Evolutionary conservation across 768 basidiomycete species (phyloP).

Genomic region (Macrolepiota fuliginosa): DNA sequence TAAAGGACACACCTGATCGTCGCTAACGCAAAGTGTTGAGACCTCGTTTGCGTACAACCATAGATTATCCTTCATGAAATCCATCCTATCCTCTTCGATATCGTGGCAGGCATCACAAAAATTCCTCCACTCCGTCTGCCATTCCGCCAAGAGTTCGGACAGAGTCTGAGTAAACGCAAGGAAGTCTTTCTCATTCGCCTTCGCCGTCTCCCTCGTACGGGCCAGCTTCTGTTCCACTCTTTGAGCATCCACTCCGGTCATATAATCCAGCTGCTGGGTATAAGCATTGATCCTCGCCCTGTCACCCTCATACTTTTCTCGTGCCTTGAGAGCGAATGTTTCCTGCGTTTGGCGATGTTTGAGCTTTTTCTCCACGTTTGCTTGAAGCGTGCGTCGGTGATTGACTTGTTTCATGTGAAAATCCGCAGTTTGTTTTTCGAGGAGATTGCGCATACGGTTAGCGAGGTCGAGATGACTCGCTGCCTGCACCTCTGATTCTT

Average conservation of each 20-base stretch:
- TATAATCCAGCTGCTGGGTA: constrained; percentile 78
- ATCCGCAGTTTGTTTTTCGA: constrained; percentile 62
- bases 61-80: constrained; percentile 90
- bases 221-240: constrained; percentile 82
- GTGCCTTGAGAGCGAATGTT: constrained; percentile 79
- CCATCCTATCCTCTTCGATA: constrained; percentile 91
- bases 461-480: constrained; percentile 70
- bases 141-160: constrained; percentile 69
- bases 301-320: constrained; percentile 88
- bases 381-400: constrained; percentile 68
- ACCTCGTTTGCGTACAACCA: constrained; percentile 96
- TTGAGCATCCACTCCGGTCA: constrained; percentile 88
- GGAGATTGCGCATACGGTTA: constrained; percentile 62
- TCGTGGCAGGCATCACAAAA: constrained; percentile 98
- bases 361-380: constrained; percentile 81
- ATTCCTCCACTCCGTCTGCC: constrained; percentile 92
- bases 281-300: constrained; percentile 88
- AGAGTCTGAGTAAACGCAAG: constrained; percentile 74
- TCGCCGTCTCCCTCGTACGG: constrained; percentile 81
- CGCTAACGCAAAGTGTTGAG: constrained; percentile 91
- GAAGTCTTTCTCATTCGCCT: constrained; percentile 89
- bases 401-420: constrained; percentile 66
- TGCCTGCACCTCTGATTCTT: constrained; percentile 83
- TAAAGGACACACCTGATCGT: constrained; percentile 72
- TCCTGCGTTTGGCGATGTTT: constrained; percentile 86